Conservation (phyloP, 1,284 basidiomycete species). For the Erythrobasidium hasegawianum region DNA sequence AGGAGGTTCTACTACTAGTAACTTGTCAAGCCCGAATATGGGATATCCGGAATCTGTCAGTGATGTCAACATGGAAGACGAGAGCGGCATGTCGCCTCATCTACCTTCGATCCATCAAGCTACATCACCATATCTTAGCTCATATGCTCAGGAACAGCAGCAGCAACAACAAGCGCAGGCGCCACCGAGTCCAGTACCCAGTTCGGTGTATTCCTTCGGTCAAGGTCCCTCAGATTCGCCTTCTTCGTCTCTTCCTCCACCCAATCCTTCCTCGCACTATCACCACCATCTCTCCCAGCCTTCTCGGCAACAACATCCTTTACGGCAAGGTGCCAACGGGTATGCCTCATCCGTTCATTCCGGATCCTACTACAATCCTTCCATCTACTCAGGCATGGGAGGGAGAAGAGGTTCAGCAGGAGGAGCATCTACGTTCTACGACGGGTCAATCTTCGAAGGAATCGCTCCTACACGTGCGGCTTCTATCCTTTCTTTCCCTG, state of each 20-base stretch:
- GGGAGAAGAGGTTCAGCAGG: conserved; percentile 32
- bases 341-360: conserved; percentile 33
- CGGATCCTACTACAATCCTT: conserved; percentile 30
- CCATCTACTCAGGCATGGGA: conserved; percentile 19
- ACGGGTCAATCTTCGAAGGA: conserved; percentile 46
- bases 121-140: not conserved
- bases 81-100: conserved; percentile 35
- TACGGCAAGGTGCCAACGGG: conserved; percentile 49
- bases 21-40: conserved; percentile 8
- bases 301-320: conserved; percentile 43
- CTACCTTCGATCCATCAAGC: conserved; percentile 24
- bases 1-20: conserved; percentile 24
- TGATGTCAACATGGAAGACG: conserved; percentile 45
- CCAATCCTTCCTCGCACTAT: conserved; percentile 50
- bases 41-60: conserved; percentile 48
- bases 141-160: conserved; percentile 9
- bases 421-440: conserved; percentile 43
- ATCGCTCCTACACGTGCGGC: conserved; percentile 37
- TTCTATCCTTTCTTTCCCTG: conserved; percentile 42
- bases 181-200: conserved; percentile 28
- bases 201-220: conserved; percentile 47
- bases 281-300: conserved; percentile 37
- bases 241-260: conserved; percentile 30
- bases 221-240: conserved; percentile 8
- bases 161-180: conserved; percentile 8